Conservation (phyloP, 345 rosid genomes). For the Ceriops zippeliana region DNA sequence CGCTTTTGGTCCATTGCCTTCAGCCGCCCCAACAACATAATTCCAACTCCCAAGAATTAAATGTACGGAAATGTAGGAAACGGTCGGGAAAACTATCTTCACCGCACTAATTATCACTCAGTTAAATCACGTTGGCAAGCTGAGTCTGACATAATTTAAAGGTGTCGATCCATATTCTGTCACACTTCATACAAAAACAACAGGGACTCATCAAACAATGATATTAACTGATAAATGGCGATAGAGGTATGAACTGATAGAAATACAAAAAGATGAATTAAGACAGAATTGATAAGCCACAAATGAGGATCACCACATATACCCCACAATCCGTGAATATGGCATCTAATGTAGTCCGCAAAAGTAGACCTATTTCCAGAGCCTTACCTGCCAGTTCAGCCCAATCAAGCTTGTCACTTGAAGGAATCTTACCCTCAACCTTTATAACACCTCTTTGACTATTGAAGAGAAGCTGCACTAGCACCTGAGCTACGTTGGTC, state of each 20-base stretch:
- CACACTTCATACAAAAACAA: too few species aligned
- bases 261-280: conserved; percentile 14
- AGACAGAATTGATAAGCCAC: conserved; percentile 46
- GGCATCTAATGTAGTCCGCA: conserved; percentile 64
- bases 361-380: conserved; percentile 55
- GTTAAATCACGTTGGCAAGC: too few species aligned
- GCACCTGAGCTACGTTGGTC: conserved; percentile 56
- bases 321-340: conserved; percentile 65
- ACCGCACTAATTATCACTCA: too few species aligned
- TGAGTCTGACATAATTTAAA: too few species aligned
- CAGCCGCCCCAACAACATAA: too few species aligned
- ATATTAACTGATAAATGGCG: too few species aligned
- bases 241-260: background rate
- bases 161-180: too few species aligned
- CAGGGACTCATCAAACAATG: background rate
- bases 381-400: conserved; percentile 56
- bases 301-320: conserved; percentile 48
- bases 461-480: conserved; percentile 35
- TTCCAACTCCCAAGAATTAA: too few species aligned
- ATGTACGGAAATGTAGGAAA: too few species aligned
- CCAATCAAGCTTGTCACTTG: conserved; percentile 38
- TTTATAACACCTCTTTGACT: conserved; percentile 26
- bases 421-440: conserved; percentile 18
- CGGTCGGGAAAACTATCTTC: too few species aligned
- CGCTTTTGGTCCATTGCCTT: too few species aligned